Evolutionary conservation across 148 eudicot genomes (phyloP).

Genomic region (Diospyros kaki): DNA sequence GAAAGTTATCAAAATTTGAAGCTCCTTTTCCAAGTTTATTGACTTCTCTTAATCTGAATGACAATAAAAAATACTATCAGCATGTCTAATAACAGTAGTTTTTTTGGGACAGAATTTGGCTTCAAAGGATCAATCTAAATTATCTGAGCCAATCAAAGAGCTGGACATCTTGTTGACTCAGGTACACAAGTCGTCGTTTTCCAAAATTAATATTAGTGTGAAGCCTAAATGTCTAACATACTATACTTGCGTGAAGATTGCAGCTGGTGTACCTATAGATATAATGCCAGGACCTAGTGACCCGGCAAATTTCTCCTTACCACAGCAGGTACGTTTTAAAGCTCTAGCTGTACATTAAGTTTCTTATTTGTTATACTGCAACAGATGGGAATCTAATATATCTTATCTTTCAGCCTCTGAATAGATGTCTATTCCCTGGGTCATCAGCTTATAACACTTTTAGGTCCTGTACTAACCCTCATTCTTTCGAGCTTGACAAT

Average conservation of each 20-base stretch:
- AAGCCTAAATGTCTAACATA: conserved; percentile 11
- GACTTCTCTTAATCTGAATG: no score
- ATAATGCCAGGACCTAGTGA: conserved; percentile 91
- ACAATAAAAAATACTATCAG: neutral
- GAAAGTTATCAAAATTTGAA: neutral
- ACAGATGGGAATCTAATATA: conserved; percentile 10
- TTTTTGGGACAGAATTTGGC: conserved; percentile 64
- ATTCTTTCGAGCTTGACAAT: conserved; percentile 73
- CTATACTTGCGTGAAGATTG: conserved; percentile 52
- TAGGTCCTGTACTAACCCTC: conserved; percentile 87
- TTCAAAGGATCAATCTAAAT: conserved; percentile 72
- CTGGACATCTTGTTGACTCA: conserved; percentile 86
- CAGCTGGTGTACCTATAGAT: conserved; percentile 78
- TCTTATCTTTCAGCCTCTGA: conserved; percentile 55
- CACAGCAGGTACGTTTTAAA: conserved; percentile 71
- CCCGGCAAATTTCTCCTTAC: conserved; percentile 84
- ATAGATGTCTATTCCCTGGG: conserved; percentile 93
- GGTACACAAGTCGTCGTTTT: conserved; percentile 39
- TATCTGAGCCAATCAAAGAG: conserved; percentile 81
- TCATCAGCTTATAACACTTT: conserved; percentile 84
- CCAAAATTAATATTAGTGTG: neutral
- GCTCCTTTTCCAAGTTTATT: neutral
- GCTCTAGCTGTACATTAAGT: neutral
- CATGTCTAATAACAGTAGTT: neutral
- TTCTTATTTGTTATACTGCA: neutral